These are phyloP conservation scores for Volvox africanus DNA, from an alignment of 139 green algal genomes.

Conservation along the genomic window DNA sequence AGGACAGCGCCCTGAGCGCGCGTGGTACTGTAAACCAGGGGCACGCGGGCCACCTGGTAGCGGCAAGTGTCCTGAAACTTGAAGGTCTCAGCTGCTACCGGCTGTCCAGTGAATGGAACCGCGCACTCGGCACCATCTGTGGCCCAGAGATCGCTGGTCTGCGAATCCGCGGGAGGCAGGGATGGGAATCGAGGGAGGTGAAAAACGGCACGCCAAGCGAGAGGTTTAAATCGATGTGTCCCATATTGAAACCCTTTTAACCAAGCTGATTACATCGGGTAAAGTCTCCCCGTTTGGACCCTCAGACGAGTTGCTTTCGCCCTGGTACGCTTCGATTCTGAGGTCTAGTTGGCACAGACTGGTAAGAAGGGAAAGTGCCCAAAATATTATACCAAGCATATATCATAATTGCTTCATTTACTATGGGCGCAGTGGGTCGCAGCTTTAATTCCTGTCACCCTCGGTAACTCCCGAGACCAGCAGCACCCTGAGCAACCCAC, in stretches of 20 bases:
- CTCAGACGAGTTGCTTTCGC: too few species aligned
- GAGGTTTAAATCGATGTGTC: too few species aligned
- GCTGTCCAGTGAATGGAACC: neutral
- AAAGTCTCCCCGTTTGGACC: too few species aligned
- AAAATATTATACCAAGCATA: too few species aligned
- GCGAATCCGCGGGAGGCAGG: neutral
- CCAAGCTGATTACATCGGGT: too few species aligned
- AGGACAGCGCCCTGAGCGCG: neutral
- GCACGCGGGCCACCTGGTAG: neutral
- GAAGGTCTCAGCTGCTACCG: slow-evolving; percentile 1
- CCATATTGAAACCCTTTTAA: too few species aligned
- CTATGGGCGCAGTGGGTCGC: neutral
- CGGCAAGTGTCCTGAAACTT: neutral
- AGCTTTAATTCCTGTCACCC: neutral
- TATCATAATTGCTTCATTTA: too few species aligned
- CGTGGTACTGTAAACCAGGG: neutral
- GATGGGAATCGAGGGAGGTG: too few species aligned
- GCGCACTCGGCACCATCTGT: slow-evolving; percentile 17
- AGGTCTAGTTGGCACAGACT: too few species aligned
- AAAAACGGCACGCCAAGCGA: too few species aligned
- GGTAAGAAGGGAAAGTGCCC: too few species aligned
- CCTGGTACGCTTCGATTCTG: too few species aligned
- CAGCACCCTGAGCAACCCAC: slow-evolving; percentile 12
- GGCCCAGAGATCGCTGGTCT: slow-evolving; percentile 24
- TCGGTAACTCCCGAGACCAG: neutral